A percentile compares a stretch with the other conserved stretches of the same genome.
phyloP scores from a whole-genome alignment of 371 early-diverging fungal genomes.

The Mortierella sp. region DNA sequence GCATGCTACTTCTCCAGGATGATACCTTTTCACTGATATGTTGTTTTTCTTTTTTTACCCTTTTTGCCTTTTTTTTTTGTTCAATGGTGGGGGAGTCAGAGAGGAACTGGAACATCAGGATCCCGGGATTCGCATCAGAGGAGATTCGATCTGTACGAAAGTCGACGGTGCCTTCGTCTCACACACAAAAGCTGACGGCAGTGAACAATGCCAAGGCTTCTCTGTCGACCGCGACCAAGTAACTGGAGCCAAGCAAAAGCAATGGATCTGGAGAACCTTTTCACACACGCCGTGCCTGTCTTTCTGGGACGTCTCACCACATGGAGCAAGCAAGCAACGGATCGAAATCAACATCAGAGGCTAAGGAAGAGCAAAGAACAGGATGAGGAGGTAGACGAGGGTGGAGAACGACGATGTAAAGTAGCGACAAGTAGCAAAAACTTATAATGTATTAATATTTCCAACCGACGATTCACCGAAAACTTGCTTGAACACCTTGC shows the following conservation, averaged over 20 bases:
- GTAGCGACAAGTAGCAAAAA: neutral
- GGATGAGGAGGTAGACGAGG: neutral
- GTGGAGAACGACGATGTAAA: constrained; percentile 3
- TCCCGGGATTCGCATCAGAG: constrained; percentile 91
- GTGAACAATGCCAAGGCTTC: constrained; percentile 68
- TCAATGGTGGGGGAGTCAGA: constrained; percentile 68
- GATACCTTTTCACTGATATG: neutral
- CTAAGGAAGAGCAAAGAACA: neutral
- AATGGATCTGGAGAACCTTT: neutral
- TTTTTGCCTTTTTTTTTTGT: neutral
- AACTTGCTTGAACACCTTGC: neutral
- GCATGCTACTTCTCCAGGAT: neutral
- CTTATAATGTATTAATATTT: neutral
- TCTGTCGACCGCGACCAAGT: constrained; percentile 28
- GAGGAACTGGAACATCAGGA: constrained; percentile 94
- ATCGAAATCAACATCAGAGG: neutral
- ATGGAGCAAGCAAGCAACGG: neutral
- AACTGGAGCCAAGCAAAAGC: neutral
- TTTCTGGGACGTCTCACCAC: neutral
- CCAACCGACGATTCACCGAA: neutral
- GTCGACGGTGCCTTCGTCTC: constrained; percentile 69
- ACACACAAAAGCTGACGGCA: constrained; percentile 79
- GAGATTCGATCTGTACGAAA: constrained; percentile 85
- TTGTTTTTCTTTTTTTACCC: too few relatives aligned
- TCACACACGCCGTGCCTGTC: neutral